These are phyloP conservation scores for Apiotrichum mycotoxinovorans DNA, from an alignment of 1,284 basidiomycete species.

Conservation along the genomic window DNA sequence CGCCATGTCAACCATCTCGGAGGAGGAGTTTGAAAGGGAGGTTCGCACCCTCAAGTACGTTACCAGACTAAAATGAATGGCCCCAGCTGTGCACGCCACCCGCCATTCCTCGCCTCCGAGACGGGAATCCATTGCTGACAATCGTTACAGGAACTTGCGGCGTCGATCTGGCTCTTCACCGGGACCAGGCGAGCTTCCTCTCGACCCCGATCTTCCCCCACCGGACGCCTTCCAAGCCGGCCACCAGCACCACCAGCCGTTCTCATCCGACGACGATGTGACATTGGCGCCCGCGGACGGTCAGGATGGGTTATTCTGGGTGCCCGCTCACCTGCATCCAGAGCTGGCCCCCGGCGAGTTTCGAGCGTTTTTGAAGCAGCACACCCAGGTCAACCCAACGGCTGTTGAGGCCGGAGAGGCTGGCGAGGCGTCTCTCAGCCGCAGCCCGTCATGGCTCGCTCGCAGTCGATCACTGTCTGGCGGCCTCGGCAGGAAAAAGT, in stretches of 20 bases:
- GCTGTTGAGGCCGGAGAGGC: conserved; percentile 31
- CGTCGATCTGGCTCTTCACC: conserved; percentile 69
- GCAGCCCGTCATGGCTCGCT: conserved; percentile 40
- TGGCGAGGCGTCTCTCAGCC: conserved; percentile 24
- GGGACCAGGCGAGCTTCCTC: conserved; percentile 69
- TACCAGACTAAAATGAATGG: too few species aligned
- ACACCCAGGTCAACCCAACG: conserved; percentile 59
- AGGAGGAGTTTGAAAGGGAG: conserved; percentile 80
- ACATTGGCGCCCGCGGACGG: conserved; percentile 42
- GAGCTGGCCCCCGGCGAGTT: conserved; percentile 97
- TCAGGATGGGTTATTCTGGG: conserved; percentile 74
- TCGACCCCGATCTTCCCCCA: conserved; percentile 80
- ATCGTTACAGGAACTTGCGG: conserved; percentile 60
- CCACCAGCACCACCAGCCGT: conserved; percentile 6
- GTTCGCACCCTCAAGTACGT: conserved; percentile 65
- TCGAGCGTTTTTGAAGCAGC: conserved; percentile 88
- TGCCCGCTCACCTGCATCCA: conserved; percentile 90
- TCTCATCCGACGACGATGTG: conserved; percentile 45
- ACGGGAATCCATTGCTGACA: neutral
- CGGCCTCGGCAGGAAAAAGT: conserved; percentile 69
- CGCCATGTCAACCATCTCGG: conserved; percentile 49
- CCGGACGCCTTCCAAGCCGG: conserved; percentile 16
- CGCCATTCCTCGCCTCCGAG: too few species aligned
- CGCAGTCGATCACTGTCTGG: conserved; percentile 49
- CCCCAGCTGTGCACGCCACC: too few species aligned